Conservation (phyloP, 2,329 filamentous ascomycete genomes). For the Colletotrichum tanaceti region DNA sequence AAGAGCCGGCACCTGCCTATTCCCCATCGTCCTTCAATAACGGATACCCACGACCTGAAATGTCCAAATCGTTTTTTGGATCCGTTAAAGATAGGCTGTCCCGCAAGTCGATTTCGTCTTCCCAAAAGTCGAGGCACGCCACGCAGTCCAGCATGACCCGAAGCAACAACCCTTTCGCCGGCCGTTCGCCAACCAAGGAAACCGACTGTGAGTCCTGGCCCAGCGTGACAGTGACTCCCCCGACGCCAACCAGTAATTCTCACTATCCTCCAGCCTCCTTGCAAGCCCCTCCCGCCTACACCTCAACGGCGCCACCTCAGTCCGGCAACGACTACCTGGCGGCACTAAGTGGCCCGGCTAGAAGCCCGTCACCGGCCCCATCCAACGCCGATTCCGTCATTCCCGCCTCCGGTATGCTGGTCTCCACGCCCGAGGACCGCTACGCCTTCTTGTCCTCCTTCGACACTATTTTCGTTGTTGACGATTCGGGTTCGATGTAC, state of each 20-base stretch:
- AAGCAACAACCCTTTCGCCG: slow-evolving; percentile 41
- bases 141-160: slow-evolving; percentile 34
- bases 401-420: slow-evolving; percentile 43
- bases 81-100: slow-evolving; percentile 51
- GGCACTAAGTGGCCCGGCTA: slow-evolving; percentile 20
- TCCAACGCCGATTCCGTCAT: slow-evolving; percentile 39
- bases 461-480: slow-evolving; percentile 90
- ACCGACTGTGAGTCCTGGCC: slow-evolving; percentile 40
- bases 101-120: slow-evolving; percentile 42
- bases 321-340: slow-evolving; percentile 28
- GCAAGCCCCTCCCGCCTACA: slow-evolving; percentile 53
- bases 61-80: slow-evolving; percentile 47
- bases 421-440: slow-evolving; percentile 67
- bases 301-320: slow-evolving; percentile 22
- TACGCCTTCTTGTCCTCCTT: slow-evolving; percentile 83
- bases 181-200: slow-evolving; percentile 28
- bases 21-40: not conserved
- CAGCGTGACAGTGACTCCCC: not conserved
- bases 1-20: slow-evolving; percentile 3
- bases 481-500: slow-evolving; percentile 90
- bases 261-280: slow-evolving; percentile 41
- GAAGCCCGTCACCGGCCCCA: slow-evolving; percentile 41
- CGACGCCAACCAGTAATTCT: not conserved
- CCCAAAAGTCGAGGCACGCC: slow-evolving; percentile 20
- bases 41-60: not conserved